Evolutionary conservation across 495 filamentous ascomycete genomes (phyloP), one percentile per base, ranked within the genome.

Genomic region (Penicillium maclennaniae): DNA sequence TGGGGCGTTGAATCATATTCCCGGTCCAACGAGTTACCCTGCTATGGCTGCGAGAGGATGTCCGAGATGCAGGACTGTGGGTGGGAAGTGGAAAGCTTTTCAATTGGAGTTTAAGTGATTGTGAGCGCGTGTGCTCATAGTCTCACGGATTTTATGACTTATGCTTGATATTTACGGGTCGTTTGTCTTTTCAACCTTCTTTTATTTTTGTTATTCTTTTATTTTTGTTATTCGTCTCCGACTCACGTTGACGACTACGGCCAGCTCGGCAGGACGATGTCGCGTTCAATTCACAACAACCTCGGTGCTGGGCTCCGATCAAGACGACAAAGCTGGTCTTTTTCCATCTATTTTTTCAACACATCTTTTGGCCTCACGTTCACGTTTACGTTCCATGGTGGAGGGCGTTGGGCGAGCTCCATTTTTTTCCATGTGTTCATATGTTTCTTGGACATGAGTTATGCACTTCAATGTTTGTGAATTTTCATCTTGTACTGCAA

Each of bases 41-140:
- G 61, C 56, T 40, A 63, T 69, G 1, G 61, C 56, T 40, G 65
- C 70, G 15, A 61, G 72, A 16, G 74, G 74, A n/a, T 82, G 79
- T 63, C 79, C 79, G 25, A 69, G 74, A 34, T 82, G 79, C 56
- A 72, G 69, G 28, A 71, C 69, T 1, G 58, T 78, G 7, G 78
- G 76, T 5, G 69, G 73, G n/a, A 73, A 74, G 53, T 82, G 77
- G 70, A 82, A 79, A 51, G 66, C 76, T 38, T 81, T 82, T 58
- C 78, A 79, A 51, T 54, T 82, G 43, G 77, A 82, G 37, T 65
- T 82, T 28, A 75, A 74, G 53, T 81, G 65, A 79, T 57, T 39
- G 28, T 17, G 28, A 47, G 37, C 40, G 15, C 23, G 23, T 23
- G 38, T 23, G 38, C 44, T 36, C 60, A 54, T 56, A 67, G 61